Conservation (phyloP, 192 early-diverging fungal species). For the Coemansia furcata region DNA sequence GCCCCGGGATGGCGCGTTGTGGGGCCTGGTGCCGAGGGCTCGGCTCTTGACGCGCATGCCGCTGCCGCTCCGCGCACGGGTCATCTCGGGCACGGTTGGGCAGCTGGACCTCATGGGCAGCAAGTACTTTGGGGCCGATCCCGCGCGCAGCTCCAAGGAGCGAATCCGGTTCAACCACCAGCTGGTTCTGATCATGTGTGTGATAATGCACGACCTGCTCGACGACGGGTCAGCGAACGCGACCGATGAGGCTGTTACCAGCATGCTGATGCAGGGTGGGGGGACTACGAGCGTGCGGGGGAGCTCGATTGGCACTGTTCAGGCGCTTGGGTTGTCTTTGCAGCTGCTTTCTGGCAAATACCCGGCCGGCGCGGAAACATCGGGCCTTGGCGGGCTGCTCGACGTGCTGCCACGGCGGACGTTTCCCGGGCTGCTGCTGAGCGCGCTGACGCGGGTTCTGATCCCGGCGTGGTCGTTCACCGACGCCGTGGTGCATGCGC, state of each 20-base stretch:
- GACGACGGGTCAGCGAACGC: neutral
- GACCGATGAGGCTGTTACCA: constrained; percentile 13
- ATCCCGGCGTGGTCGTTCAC: constrained; percentile 36
- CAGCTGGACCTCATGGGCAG: constrained; percentile 20
- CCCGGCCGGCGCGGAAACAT: neutral
- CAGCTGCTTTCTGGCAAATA: constrained; percentile 28
- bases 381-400: neutral
- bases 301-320: constrained; percentile 8
- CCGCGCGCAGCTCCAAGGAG: neutral
- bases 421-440: constrained; percentile 14
- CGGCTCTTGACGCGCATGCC: constrained; percentile 4
- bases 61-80: constrained; percentile 13
- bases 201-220: neutral
- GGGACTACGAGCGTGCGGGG: neutral
- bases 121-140: neutral
- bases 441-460: constrained; percentile 10
- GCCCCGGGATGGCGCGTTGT: neutral
- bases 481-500: constrained; percentile 16
- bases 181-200: neutral
- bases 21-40: neutral
- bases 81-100: constrained; percentile 12
- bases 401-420: constrained; percentile 6
- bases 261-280: constrained; percentile 7
- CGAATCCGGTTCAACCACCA: neutral
- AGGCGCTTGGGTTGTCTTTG: constrained; percentile 32